Base-by-base conservation (phyloP, 345 rosid genomes). In the Euphorbia pulcherrima region DNA sequence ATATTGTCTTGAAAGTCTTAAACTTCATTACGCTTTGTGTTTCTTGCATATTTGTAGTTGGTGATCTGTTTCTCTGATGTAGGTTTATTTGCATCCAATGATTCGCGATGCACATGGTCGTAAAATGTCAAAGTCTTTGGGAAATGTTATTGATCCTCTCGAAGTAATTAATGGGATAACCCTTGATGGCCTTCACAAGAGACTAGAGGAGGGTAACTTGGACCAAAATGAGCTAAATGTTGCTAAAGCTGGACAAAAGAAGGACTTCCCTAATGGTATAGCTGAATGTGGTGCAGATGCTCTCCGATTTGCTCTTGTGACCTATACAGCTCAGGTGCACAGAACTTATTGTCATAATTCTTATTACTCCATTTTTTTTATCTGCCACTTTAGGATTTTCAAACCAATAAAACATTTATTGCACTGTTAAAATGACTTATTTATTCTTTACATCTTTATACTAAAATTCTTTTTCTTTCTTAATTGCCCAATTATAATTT, bases 251-350 rank as follows among this genome's bases (percentile, higher is more conserved):
- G 99, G 96, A 56, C 96, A 88, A 78, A 73, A 62, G 76, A 83
- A 79, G 68, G 96, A 94, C 69, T 94, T 89, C 61, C 97, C 97
- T 51, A 79, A 82, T 83, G 99, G 97, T 72, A 91, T 94, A 40
- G 62, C 96, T 71, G 97, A 94, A 85, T 94, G 99, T 75, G 99
- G 99, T 44, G 83, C 99, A 23, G 99, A 94, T 67, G 99, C 97
- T 68, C 97, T 94, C 48, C 95, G 97, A 35, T 94, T 94, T 83
- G 96, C 99, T 0, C 99, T 94, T 18, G 85, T 94, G 68, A 82
- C 92, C 18, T 94, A 94, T 82, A 89, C 97, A 6, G 95, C 97
- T 75, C 97, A 91, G 97, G 99, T 94, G 76, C 56, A 16, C 71
- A 8, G 67, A 67, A 68, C 67, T 62, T 28, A 44, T 53, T 64